These are phyloP conservation scores for Casuarina glauca DNA, from an alignment of 306 rosid species.

Conservation along the genomic window DNA sequence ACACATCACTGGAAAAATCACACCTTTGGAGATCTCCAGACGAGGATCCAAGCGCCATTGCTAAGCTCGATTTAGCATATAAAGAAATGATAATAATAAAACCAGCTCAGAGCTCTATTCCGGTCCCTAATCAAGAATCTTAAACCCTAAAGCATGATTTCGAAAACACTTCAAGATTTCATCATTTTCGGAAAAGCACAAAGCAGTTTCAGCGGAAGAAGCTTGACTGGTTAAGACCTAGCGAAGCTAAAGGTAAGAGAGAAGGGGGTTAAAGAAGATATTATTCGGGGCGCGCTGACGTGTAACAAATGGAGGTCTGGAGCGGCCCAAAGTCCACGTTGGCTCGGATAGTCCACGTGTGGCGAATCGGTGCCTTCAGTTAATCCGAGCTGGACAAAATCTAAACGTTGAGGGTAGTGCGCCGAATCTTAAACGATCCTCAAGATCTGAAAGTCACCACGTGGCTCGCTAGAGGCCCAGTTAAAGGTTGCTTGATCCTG, in stretches of 20 bases:
- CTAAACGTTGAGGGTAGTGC: slow-evolving; percentile 25
- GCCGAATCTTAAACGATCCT: slow-evolving; percentile 40
- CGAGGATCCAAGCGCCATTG: slow-evolving; percentile 36
- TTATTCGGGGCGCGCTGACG: slow-evolving; percentile 43
- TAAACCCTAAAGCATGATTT: neutral
- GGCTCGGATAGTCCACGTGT: slow-evolving; percentile 32
- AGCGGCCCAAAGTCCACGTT: slow-evolving; percentile 34
- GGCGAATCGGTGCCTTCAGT: slow-evolving; percentile 4
- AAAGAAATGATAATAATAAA: slow-evolving; percentile 6
- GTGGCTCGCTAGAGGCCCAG: slow-evolving; percentile 32
- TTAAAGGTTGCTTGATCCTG: neutral
- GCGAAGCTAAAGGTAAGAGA: slow-evolving; percentile 22
- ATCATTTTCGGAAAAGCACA: neutral
- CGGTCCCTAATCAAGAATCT: slow-evolving; percentile 15
- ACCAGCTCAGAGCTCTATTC: slow-evolving; percentile 33
- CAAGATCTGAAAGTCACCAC: slow-evolving; percentile 30
- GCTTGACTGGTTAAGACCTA: slow-evolving; percentile 45
- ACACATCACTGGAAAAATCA: neutral
- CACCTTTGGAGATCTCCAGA: slow-evolving; percentile 42
- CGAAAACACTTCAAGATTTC: slow-evolving; percentile 25
- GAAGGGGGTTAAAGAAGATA: slow-evolving; percentile 44
- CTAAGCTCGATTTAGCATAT: slow-evolving; percentile 46
- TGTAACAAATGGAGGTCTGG: slow-evolving; percentile 52
- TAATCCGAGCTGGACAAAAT: slow-evolving; percentile 43
- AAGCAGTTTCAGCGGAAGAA: neutral